Conservation (phyloP, 1,284 basidiomycete genomes). For the Mycosarcoma maydis region DNA sequence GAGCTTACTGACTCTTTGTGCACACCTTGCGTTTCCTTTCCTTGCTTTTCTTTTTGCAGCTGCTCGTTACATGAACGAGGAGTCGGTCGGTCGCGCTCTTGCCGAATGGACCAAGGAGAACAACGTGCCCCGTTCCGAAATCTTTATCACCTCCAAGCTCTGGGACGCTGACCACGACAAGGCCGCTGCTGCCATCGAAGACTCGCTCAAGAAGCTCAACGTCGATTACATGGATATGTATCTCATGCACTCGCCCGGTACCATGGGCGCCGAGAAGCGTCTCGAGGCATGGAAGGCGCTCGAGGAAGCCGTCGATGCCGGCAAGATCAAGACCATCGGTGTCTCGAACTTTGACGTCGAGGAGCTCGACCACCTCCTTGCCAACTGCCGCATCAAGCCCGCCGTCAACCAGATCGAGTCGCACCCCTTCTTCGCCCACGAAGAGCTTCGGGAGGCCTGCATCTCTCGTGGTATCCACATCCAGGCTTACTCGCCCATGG, state of each 20-base stretch:
- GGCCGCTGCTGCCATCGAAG: constrained; percentile 61
- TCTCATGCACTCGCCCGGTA: constrained; percentile 65
- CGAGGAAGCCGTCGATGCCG: constrained; percentile 64
- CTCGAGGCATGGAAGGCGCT: constrained; percentile 64
- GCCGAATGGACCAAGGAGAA: constrained; percentile 57
- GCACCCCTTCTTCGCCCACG: constrained; percentile 66
- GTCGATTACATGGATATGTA: constrained; percentile 65
- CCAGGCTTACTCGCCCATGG: constrained; percentile 66
- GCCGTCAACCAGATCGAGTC: constrained; percentile 66
- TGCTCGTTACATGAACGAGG: constrained; percentile 66
- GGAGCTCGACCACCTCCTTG: constrained; percentile 63
- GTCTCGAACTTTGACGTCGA: constrained; percentile 66
- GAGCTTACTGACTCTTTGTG: too few species aligned
- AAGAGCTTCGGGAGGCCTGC: constrained; percentile 63
- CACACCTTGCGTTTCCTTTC: too few species aligned
- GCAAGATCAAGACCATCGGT: constrained; percentile 65
- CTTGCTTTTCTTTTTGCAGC: constrained; percentile 14
- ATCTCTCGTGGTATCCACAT: constrained; percentile 63
- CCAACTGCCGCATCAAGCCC: constrained; percentile 63
- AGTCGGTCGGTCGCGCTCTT: constrained; percentile 65
- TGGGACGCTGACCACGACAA: constrained; percentile 65
- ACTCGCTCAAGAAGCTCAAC: constrained; percentile 65
- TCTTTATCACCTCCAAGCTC: constrained; percentile 68
- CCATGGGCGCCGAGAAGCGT: constrained; percentile 60
- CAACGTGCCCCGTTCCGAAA: constrained; percentile 63